Percentiles rank a stretch among this genome's conserved stretches.
Evolutionary conservation across 169 alveolate genomes (phyloP).

Genomic region (Plasmodium ovale): DNA sequence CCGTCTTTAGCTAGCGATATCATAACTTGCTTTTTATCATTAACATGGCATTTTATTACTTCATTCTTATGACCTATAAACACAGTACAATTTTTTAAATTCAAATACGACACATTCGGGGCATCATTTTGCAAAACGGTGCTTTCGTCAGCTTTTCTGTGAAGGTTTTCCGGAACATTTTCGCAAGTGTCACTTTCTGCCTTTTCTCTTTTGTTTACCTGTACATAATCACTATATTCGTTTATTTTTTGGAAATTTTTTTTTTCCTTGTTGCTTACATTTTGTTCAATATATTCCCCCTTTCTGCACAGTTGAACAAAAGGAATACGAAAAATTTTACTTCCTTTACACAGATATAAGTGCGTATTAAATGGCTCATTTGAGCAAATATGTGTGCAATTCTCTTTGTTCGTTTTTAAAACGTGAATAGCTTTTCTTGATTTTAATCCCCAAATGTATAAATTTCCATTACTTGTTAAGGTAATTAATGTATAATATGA

Average conservation of each 20-base stretch:
- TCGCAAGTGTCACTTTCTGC: background rate
- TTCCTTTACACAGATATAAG: conserved; percentile 58
- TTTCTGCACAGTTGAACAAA: conserved; percentile 5
- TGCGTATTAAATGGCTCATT: conserved; percentile 73
- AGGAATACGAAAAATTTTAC: conserved; percentile 66
- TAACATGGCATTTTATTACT: conserved; percentile 69
- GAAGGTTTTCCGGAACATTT: background rate
- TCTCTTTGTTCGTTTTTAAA: conserved; percentile 42
- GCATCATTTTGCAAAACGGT: background rate
- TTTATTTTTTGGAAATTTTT: background rate
- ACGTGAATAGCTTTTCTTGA: conserved; percentile 35
- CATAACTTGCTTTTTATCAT: conserved; percentile 60
- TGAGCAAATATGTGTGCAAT: conserved; percentile 62
- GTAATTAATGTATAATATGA: conserved; percentile 50
- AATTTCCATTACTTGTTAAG: conserved; percentile 42
- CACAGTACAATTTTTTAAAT: conserved; percentile 40
- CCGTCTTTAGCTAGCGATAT: conserved; percentile 73
- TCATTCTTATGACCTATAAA: conserved; percentile 73
- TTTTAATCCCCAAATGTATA: conserved; percentile 65
- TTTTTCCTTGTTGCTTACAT: background rate
- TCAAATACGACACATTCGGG: background rate
- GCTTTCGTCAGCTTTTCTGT: background rate
- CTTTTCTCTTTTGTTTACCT: background rate
- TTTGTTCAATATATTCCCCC: background rate
- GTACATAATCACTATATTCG: conserved; percentile 25